Base-by-base conservation (phyloP, 805 yeast species). In the Metschnikowia koreensis region DNA sequence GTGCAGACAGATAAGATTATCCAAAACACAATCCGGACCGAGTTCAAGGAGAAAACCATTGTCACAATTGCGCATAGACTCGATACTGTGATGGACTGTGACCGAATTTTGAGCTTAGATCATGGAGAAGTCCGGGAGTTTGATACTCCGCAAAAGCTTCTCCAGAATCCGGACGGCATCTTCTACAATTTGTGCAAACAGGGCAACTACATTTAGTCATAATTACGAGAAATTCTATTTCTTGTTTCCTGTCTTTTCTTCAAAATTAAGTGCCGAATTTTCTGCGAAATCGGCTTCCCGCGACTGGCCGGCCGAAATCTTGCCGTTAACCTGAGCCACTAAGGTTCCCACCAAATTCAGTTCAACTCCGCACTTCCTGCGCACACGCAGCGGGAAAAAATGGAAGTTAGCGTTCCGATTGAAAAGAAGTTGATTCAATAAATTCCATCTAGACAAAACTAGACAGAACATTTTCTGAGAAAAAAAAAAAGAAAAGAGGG, bases 151-250 rank as follows among this genome's bases (percentile, higher is more conserved):
- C 64, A 65, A 7, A 70, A 64, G 11, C 66, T 84, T 50, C 61
- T 83, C 44, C 59, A 70, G 27, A 63, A 80, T 45, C 61, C 71
- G 33, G 62, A 66, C 2, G 69, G 82, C 1, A 59, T 75, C 12
- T 84, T 85, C 59, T 82, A 77, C 65, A 66, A 70, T 50, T 69
- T 85, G 41, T 84, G 87, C 66, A 65, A 70, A 54, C 67, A 73
- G 52, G 76, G 76, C 26, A 74, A 75, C 9, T 64, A 64, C 54
- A 48, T 63, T 12, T 44, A 43, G 46, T 17, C n/a, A 12, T 11
- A n/a, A n/a, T n/a, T n/a, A 28, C 33, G 22, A 22, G 22, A 22
- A 22, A 3, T 22, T 22, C 22, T 4, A 22, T 22, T 22, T 22
- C 22, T 22, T 22, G 22, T 4, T 22, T 22, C 4, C 34, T 6